Percentiles rank a stretch among this genome's conserved stretches.
These are phyloP conservation scores for Aspergillus tamarii DNA, from an alignment of 2,329 filamentous ascomycete species.

Conservation along the genomic window DNA sequence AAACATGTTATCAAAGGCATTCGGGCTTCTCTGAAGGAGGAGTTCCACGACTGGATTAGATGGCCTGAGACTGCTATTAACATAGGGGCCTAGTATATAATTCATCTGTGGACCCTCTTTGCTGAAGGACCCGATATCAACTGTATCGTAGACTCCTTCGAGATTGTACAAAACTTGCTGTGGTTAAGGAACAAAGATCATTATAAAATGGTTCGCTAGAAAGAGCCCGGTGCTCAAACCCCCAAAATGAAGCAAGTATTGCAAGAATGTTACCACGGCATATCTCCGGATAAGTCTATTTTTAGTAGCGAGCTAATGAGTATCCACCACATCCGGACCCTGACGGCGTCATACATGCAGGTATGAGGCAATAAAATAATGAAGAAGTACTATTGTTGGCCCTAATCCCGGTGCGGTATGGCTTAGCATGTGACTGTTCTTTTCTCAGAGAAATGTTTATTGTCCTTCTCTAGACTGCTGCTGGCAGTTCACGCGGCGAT, in stretches of 20 bases:
- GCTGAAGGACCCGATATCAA: too few species aligned
- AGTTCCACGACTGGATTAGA: conserved; percentile 29
- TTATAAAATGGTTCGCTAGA: too few species aligned
- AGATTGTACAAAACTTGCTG: not conserved
- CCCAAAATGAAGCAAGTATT: not conserved
- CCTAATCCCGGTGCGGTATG: not conserved
- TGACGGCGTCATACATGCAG: not conserved
- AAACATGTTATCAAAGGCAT: conserved; percentile 37
- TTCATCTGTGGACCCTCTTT: too few species aligned
- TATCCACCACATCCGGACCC: not conserved
- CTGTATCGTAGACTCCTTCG: too few species aligned
- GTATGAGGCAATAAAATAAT: not conserved
- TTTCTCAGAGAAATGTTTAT: not conserved
- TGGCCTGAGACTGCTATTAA: conserved; percentile 26
- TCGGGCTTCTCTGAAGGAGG: conserved; percentile 18
- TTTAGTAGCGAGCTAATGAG: not conserved
- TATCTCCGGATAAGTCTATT: not conserved
- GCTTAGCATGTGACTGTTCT: not conserved
- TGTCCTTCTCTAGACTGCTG: not conserved
- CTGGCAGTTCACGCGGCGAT: not conserved
- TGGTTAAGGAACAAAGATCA: not conserved
- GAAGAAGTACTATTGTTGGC: not conserved
- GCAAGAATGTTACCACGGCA: not conserved
- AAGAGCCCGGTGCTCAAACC: too few species aligned
- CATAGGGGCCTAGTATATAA: not conserved